Evolutionary conservation across 2,329 filamentous ascomycete genomes (phyloP), one percentile per base, ranked within the genome.

Genomic region (Chaetomiaceae sp.): DNA sequence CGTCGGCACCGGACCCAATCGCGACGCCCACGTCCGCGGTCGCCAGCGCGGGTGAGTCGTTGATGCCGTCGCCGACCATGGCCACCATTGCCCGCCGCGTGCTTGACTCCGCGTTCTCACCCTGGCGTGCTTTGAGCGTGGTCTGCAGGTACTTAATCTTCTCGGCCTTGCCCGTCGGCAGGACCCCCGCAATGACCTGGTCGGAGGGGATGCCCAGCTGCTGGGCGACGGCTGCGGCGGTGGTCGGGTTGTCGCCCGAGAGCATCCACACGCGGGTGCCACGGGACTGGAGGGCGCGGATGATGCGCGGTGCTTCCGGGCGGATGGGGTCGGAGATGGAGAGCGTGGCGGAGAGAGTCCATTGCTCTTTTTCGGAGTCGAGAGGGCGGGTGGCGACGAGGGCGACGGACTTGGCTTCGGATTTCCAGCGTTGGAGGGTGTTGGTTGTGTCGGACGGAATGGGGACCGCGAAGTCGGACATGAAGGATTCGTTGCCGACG

Each of bases 1-100:
- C 85, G 68, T 95, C 90, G 42, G 86, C 89, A 53, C 90, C 90
- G 1, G 84, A 87, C 4, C 88, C 89, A 64, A 95, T 86, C 50
- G 90, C 89, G 57, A 95, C 87, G 62, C 87, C 89, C 0, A 95
- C 84, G 65, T 95, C 90, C 14, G 90, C 88, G 18, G 82, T 83
- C 5, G 86, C 81, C 32, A 95, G 80, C 6, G 90, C 90, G 0
- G 90, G 89, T 0, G 88, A 85, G 72, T 95, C 90, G 69, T 95
- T 95, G 72, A 94, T 90, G 61, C 90, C 90, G 66, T 95, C 90
- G 52, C 90, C 90, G 5, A 94, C 85, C 82, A 95, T 95, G 61
- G 87, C 90, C 5, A 95, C 80, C 47, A 71, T 75, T 8, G 77
- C 75, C 4, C 78, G 75, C 6, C 67, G 61, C 61, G 29, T 30